Evolutionary conservation across 2,329 filamentous ascomycete genomes (phyloP), one percentile per base, ranked within the genome.

Genomic region (Talaromyces amestolkiae): DNA sequence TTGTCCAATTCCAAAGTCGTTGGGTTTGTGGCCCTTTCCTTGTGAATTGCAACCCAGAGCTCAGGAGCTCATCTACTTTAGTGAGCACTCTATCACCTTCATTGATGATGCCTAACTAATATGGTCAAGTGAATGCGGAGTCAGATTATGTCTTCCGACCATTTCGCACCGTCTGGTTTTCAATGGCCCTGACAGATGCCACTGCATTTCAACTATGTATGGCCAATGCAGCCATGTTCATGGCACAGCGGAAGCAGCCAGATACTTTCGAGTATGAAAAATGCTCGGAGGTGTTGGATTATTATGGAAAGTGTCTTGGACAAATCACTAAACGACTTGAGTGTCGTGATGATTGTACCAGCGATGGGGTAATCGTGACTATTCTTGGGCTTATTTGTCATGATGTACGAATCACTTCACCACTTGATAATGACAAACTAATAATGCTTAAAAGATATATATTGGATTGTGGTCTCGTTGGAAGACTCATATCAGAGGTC

Each of bases 191-290:
- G 47, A 63, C 58, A 0, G 71, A 73, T 63, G 19, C 31, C 37
- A 72, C 68, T 49, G 71, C 71, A n/a, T 69, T 72, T 39, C 67
- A 67, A 13, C 60, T 73, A 33, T 69, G 68, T 27, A 58, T 72
- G 61, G 71, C 71, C 58, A 73, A 73, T 58, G 71, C 71, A 6
- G 66, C 71, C 31, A 69, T 73, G 67, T 73, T 72, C 63, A 66
- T 72, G 17, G 68, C 72, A 45, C 68, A 72, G 54, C 65, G 60
- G 11, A 65, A 61, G 9, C 54, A 68, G 33, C 65, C 65, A n/a
- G 60, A 63, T 22, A 65, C 56, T 3, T 69, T 68, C 37, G 66
- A 67, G 31, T 70, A 72, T 22, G 69, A 71, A 41, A 67, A 63
- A 15, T 72, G 69, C 61, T 56, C 64, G 2, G 71, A 72, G 54